These are phyloP conservation scores for Ogataea trehaloabstinens DNA, from an alignment of 805 yeast genomes.

Conservation along the genomic window DNA sequence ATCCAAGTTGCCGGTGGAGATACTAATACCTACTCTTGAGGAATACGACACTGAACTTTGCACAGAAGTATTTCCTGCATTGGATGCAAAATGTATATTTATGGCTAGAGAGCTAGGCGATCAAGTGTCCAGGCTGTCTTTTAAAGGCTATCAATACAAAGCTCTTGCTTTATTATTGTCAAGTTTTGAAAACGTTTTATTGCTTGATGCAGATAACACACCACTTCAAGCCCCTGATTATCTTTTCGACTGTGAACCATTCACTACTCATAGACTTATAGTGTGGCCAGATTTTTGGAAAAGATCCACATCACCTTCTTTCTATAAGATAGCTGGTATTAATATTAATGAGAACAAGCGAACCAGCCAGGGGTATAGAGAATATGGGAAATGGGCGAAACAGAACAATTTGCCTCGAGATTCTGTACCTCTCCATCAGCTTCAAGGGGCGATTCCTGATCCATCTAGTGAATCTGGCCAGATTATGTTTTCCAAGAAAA, in stretches of 20 bases:
- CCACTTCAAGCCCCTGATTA: constrained; percentile 62
- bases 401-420: constrained; percentile 32
- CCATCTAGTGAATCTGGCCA: constrained; percentile 69
- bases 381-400: constrained; percentile 28
- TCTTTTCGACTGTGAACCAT: constrained; percentile 58
- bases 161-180: constrained; percentile 65
- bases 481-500: constrained; percentile 52
- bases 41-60: constrained; percentile 74
- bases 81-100: constrained; percentile 64
- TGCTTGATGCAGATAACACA: constrained; percentile 71
- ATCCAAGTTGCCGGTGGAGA: constrained; percentile 72
- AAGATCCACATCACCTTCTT: constrained; percentile 52
- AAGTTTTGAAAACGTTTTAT: constrained; percentile 61
- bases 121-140: constrained; percentile 41
- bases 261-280: constrained; percentile 49
- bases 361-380: constrained; percentile 37
- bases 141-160: constrained; percentile 65
- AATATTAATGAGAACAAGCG: constrained; percentile 41
- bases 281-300: constrained; percentile 48
- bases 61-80: constrained; percentile 51
- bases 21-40: constrained; percentile 66
- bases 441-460: constrained; percentile 61
- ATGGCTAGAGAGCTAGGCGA: constrained; percentile 58
- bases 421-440: constrained; percentile 51
- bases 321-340: constrained; percentile 45